A percentile compares a stretch with the other conserved stretches of the same genome.
These are phyloP conservation scores for Hericium coralloides DNA, from an alignment of 768 basidiomycete genomes.

Conservation along the genomic window DNA sequence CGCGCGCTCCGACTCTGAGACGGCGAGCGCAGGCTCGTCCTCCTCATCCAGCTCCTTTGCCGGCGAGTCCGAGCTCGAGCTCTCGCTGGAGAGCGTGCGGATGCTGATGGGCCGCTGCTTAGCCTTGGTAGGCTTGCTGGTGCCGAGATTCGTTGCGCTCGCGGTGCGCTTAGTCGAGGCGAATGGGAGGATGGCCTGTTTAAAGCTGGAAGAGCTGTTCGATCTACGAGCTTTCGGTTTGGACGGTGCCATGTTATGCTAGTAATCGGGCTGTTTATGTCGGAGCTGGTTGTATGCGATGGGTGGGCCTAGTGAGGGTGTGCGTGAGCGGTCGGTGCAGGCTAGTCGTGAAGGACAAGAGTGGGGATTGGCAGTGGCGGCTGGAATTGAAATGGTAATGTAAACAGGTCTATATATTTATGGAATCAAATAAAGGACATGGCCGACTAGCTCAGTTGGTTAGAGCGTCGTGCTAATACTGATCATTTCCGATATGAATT, in stretches of 20 bases:
- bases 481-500: not conserved
- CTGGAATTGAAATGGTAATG: no score
- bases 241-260: not conserved
- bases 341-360: not conserved
- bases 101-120: constrained; percentile 1
- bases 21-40: not conserved
- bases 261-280: not conserved
- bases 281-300: not conserved
- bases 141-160: constrained; percentile 5
- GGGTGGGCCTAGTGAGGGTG: not conserved
- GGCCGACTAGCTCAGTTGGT: constrained; percentile 92
- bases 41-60: not conserved
- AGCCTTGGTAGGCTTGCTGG: constrained; percentile 2
- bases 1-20: constrained; percentile 6
- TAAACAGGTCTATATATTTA: no score
- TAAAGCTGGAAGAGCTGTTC: constrained; percentile 2
- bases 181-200: constrained; percentile 11
- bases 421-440: no score
- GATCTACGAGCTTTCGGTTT: constrained; percentile 10
- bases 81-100: not conserved
- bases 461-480: constrained; percentile 85
- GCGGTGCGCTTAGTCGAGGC: constrained; percentile 12
- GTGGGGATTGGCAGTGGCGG: no score
- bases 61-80: not conserved
- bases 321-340: not conserved